These are phyloP conservation scores for Pelargonium australe DNA, from an alignment of 441 rosid species.

Conservation along the genomic window DNA sequence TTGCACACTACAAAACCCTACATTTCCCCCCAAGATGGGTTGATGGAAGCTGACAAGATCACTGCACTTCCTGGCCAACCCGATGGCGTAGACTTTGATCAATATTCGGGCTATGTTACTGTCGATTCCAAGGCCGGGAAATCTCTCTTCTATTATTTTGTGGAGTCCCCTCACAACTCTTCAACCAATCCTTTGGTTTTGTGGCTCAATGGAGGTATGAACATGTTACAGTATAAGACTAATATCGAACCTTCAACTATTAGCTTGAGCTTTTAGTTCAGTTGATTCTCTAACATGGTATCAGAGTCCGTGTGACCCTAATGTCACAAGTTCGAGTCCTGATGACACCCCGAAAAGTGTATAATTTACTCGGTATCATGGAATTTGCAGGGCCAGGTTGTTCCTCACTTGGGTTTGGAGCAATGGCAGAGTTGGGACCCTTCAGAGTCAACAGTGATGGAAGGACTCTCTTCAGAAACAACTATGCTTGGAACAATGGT, in stretches of 20 bases:
- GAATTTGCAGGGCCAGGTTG: slow-evolving; percentile 36
- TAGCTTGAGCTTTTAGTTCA: no score
- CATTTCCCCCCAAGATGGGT: slow-evolving; percentile 22
- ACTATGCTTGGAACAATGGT: slow-evolving; percentile 38
- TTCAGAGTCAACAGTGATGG: slow-evolving; percentile 35
- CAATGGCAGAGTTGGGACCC: slow-evolving; percentile 42
- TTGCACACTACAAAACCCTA: not conserved
- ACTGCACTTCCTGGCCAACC: slow-evolving; percentile 36
- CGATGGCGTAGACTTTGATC: slow-evolving; percentile 33
- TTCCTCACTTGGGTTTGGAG: slow-evolving; percentile 43
- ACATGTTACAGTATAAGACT: no score
- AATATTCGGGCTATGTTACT: slow-evolving; percentile 37
- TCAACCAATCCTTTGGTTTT: slow-evolving; percentile 33
- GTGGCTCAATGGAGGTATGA: slow-evolving; percentile 45
- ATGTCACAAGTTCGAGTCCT: not conserved
- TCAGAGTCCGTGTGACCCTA: no score
- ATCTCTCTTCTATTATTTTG: slow-evolving; percentile 39
- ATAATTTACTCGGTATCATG: not conserved
- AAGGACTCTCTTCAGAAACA: slow-evolving; percentile 25
- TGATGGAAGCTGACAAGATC: slow-evolving; percentile 31
- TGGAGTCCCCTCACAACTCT: slow-evolving; percentile 31
- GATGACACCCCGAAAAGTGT: not conserved
- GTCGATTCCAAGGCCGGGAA: slow-evolving; percentile 34
- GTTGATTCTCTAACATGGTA: no score
- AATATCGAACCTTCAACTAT: no score